Evolutionary conservation across 306 rosid species (phyloP).

Genomic region (Ammopiptanthus mongolicus): DNA sequence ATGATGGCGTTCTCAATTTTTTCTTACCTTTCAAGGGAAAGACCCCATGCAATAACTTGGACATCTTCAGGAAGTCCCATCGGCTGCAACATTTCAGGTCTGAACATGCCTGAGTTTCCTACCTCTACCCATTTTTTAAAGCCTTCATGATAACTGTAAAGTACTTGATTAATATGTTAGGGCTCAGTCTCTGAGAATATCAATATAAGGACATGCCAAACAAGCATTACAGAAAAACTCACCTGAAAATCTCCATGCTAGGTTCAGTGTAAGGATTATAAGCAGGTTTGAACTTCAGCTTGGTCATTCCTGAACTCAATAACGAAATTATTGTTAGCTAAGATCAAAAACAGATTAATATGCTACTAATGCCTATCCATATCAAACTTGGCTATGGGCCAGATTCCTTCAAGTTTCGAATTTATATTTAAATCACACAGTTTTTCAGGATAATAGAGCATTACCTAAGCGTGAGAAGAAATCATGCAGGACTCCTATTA

Average conservation of each 20-base stretch:
- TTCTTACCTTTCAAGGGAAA: conserved; percentile 88
- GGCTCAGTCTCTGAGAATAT: neutral
- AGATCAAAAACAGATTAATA: neutral
- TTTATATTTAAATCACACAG: neutral
- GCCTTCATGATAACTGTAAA: conserved; percentile 85
- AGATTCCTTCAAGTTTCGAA: neutral
- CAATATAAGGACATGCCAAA: neutral
- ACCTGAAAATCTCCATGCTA: conserved; percentile 99
- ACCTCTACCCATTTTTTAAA: conserved; percentile 86
- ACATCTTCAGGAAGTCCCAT: conserved; percentile 99
- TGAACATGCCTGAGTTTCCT: conserved; percentile 95
- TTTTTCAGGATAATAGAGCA: neutral
- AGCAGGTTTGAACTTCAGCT: conserved; percentile 88
- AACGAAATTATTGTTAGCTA: neutral
- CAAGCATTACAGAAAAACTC: conserved; percentile 11
- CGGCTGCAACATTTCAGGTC: conserved; percentile 97
- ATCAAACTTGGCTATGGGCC: neutral
- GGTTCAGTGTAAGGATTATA: conserved; percentile 97
- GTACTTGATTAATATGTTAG: neutral
- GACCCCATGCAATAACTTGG: conserved; percentile 94
- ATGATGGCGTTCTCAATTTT: neutral
- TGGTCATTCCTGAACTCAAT: conserved; percentile 67
- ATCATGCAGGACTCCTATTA: conserved; percentile 80
- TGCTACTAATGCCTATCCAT: neutral
- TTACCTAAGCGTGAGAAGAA: conserved; percentile 87